Conservation (phyloP, 192 early-diverging fungal species). For the Coemansia sp. region DNA sequence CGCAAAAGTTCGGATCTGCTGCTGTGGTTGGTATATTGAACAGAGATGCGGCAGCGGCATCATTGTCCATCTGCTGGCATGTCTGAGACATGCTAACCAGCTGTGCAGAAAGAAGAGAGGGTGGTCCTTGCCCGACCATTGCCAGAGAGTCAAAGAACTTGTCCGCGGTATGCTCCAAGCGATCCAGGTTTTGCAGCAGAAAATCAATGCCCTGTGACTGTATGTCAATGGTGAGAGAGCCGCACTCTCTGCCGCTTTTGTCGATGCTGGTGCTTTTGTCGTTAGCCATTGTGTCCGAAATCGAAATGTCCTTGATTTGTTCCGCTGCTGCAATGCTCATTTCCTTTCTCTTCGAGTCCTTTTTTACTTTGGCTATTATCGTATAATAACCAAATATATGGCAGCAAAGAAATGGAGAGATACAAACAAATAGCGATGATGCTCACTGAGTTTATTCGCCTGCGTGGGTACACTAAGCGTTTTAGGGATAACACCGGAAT, state of each 20-base stretch:
- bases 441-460: too few species aligned
- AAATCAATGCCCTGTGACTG: slow-evolving; percentile 27
- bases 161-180: slow-evolving; percentile 35
- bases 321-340: not conserved
- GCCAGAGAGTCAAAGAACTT: slow-evolving; percentile 50
- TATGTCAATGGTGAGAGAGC: slow-evolving; percentile 15
- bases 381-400: too few species aligned
- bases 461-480: too few species aligned
- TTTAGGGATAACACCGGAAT: too few species aligned
- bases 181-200: slow-evolving; percentile 38
- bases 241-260: not conserved
- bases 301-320: not conserved
- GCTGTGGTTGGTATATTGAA: slow-evolving; percentile 33
- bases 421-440: too few species aligned
- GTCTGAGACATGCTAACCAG: slow-evolving; percentile 47
- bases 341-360: not conserved
- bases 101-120: slow-evolving; percentile 52
- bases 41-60: slow-evolving; percentile 18
- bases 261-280: not conserved
- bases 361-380: not conserved
- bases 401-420: too few species aligned
- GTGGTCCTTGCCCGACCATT: slow-evolving; percentile 50
- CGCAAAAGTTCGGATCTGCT: slow-evolving; percentile 13
- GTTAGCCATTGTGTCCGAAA: not conserved
- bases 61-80: slow-evolving; percentile 46